A percentile compares a stretch with the other conserved stretches of the same genome.
phyloP scores from a whole-genome alignment of 2,329 filamentous ascomycete genomes.

The Cladosporium sp. region DNA sequence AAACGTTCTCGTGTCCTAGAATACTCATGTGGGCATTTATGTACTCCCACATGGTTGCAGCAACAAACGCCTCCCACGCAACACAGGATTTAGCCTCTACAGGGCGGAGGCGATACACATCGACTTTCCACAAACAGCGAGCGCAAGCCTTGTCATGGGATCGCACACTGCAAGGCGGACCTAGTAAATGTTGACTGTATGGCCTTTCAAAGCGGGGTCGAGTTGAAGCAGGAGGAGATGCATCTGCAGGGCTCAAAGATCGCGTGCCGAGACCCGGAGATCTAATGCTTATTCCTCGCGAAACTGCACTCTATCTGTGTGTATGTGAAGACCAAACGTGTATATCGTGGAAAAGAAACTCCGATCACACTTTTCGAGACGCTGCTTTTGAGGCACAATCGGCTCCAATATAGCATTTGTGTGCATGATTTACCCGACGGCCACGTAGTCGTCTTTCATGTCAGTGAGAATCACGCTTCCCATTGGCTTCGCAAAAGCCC shows the following conservation, averaged over 20 bases:
- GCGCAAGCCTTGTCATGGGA: background rate
- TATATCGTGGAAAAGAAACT: background rate
- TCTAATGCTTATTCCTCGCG: background rate
- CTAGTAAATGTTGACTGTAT: background rate
- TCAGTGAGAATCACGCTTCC: background rate
- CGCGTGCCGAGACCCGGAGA: constrained; percentile 3
- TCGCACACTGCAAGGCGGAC: background rate
- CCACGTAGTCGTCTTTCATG: background rate
- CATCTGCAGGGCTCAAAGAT: background rate
- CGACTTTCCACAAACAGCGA: background rate
- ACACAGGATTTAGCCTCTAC: background rate
- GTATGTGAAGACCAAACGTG: background rate
- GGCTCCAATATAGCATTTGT: too few relatives aligned
- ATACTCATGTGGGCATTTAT: background rate
- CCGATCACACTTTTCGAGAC: background rate
- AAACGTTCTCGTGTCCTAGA: background rate
- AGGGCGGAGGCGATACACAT: background rate
- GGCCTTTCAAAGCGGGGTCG: constrained; percentile 1
- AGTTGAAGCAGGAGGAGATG: background rate
- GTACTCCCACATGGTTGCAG: background rate
- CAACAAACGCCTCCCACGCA: background rate
- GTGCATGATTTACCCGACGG: background rate
- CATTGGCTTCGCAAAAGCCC: background rate
- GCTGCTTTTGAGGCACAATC: background rate
- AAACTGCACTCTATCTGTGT: background rate